Percentiles rank a stretch among this genome's conserved stretches.
Conservation (phyloP, 2,329 filamentous ascomycete genomes). For the Colletotrichum sp. region DNA sequence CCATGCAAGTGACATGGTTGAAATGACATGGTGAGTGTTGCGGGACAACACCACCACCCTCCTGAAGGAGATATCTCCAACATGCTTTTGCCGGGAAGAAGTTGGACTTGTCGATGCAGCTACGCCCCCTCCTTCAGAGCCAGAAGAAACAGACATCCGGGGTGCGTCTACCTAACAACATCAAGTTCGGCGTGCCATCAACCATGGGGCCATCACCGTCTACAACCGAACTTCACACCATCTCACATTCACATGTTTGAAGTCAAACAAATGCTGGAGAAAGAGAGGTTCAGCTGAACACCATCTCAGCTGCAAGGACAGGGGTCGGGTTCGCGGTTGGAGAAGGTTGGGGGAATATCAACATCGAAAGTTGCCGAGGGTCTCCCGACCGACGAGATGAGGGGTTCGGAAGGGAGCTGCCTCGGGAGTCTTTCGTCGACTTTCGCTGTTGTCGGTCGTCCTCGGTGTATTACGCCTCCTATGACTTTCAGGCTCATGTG, state of each 20-base stretch:
- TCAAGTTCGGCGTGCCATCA: neutral
- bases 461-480: neutral
- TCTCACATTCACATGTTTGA: neutral
- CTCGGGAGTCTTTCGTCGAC: neutral
- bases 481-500: neutral
- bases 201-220: neutral
- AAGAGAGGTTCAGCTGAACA: neutral
- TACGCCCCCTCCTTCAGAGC: neutral
- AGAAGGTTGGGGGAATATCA: neutral
- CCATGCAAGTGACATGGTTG: neutral
- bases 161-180: neutral
- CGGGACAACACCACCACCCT: neutral
- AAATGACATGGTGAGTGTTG: neutral
- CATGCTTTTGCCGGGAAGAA: rapidly evolving
- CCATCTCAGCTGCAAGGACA: neutral
- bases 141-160: neutral
- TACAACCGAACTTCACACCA: neutral
- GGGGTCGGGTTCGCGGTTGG: neutral
- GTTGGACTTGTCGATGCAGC: neutral
- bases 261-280: neutral
- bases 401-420: neutral
- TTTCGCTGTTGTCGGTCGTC: neutral
- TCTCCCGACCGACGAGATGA: neutral
- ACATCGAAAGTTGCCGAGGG: neutral
- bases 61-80: neutral